A percentile compares a stretch with the other conserved stretches of the same genome.
These are phyloP conservation scores for Auriculariales sp. DNA, from an alignment of 768 basidiomycete species.

Conservation along the genomic window DNA sequence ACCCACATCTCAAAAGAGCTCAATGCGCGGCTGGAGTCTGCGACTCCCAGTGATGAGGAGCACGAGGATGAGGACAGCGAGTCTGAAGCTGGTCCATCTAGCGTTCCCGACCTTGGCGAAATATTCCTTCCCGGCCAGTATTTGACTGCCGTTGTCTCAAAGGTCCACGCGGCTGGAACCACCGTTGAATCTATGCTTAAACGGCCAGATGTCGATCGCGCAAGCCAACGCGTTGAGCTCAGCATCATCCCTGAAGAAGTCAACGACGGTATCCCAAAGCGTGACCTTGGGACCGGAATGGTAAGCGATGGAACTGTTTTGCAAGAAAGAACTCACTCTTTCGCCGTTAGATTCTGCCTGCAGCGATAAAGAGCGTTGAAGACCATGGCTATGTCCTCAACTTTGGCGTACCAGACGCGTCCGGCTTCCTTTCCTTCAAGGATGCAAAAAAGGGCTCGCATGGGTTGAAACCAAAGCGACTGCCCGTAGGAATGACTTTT, in stretches of 20 bases:
- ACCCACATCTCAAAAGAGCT: slow-evolving; percentile 78
- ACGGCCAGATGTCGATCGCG: slow-evolving; percentile 26
- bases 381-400: slow-evolving; percentile 92
- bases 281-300: slow-evolving; percentile 61
- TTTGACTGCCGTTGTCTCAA: slow-evolving; percentile 61
- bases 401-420: slow-evolving; percentile 60
- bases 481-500: slow-evolving; percentile 55
- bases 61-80: slow-evolving; percentile 33
- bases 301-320: slow-evolving; percentile 27
- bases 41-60: slow-evolving; percentile 25
- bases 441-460: slow-evolving; percentile 33
- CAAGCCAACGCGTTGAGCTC: slow-evolving; percentile 70
- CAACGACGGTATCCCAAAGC: slow-evolving; percentile 64
- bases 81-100: slow-evolving; percentile 19
- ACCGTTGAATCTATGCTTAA: slow-evolving; percentile 27
- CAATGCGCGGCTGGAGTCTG: slow-evolving; percentile 53
- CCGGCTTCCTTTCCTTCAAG: slow-evolving; percentile 76
- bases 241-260: slow-evolving; percentile 73
- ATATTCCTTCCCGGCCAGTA: slow-evolving; percentile 81
- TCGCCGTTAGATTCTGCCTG: slow-evolving; percentile 52
- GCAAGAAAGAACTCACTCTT: slow-evolving; percentile 13
- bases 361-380: slow-evolving; percentile 70
- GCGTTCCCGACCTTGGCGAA: slow-evolving; percentile 52
- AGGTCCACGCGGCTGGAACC: slow-evolving; percentile 51
- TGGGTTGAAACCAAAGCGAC: slow-evolving; percentile 16